Base-by-base conservation (phyloP, 176 grass and related monocot species). In the Zoysia pacifica region DNA sequence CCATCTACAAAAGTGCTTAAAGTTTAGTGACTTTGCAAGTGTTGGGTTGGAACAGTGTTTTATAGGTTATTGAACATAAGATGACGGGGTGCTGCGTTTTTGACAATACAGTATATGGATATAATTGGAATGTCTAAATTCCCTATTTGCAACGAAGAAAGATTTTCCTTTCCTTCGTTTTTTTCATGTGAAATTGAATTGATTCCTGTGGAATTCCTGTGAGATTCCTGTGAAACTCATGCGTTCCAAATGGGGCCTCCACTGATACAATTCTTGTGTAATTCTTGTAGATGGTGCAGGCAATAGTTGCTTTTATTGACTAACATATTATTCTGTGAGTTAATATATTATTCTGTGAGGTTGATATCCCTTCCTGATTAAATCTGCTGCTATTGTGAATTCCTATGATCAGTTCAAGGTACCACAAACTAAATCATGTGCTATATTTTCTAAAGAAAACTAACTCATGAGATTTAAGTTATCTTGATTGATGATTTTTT, bases 391-490 rank as follows among this genome's bases (percentile, higher is more conserved):
- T 20, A 12, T 37, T 6, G 5, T n/a, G 5, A 12, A 73, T 48
- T 58, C 55, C 41, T 54, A 52, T 2, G 60, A 76, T 12, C 54
- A 67, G 47, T 18, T 40, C 0, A 76, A 73, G 83, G 56, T 74
- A 74, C 63, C 35, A 20, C 37, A 48, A 18, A 46, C 41, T 28
- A 28, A 28, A 28, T 28, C 28, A 28, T 28, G 28, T 0, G 28
- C 28, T 28, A 28, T 28, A 28, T 28, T 28, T 28, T 28, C 28
- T 28, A 28, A 28, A 28, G 28, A 28, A 28, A 28, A 28, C 28
- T 66, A 52, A 67, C 53, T 42, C 74, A 41, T 79, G 53, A 84
- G 20, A 15, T 84, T 74, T 11, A 11, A 59, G 49, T 87, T 72
- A 50, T 20, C 1, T 78, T 48, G 14, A 77, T 49, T 18, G 13